phyloP scores from a whole-genome alignment of 2,329 filamentous ascomycete genomes.

The Claviceps sp. region DNA sequence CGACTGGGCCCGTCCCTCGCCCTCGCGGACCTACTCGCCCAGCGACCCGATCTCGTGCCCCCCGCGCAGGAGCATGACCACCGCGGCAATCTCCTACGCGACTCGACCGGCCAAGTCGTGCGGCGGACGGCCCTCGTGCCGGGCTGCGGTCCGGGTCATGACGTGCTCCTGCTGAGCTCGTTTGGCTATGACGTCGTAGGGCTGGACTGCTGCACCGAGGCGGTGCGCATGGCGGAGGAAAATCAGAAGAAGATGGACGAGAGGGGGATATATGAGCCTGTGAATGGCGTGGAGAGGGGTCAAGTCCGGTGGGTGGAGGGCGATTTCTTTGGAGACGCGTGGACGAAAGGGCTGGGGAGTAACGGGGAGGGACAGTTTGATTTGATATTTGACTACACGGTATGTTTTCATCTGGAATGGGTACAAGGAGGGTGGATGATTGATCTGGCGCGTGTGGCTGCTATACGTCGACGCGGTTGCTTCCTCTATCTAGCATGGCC shows the following conservation, averaged over 20 bases:
- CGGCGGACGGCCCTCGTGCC: conserved; percentile 51
- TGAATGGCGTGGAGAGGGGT: conserved; percentile 30
- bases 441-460: too few relatives aligned
- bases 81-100: conserved; percentile 13
- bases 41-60: conserved; percentile 31
- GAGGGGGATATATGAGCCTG: conserved; percentile 28
- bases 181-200: conserved; percentile 69
- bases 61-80: conserved; percentile 19
- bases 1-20: conserved; percentile 38
- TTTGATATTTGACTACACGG: conserved; percentile 50
- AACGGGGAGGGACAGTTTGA: conserved; percentile 43
- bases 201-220: conserved; percentile 48
- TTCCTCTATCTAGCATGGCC: too few relatives aligned
- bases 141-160: conserved; percentile 71
- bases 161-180: conserved; percentile 60
- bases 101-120: conserved; percentile 10
- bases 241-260: conserved; percentile 26
- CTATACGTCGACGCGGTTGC: too few relatives aligned
- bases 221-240: conserved; percentile 31
- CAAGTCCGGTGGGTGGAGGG: conserved; percentile 41
- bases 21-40: conserved; percentile 36
- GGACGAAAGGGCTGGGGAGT: conserved; percentile 30
- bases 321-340: conserved; percentile 54
- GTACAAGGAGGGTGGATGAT: too few relatives aligned
- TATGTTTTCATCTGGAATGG: conserved; percentile 13